Evolutionary conservation across 164 flowering plant genomes (phyloP), one percentile per base, ranked within the genome.

Genomic region (Magnolia officinalis): DNA sequence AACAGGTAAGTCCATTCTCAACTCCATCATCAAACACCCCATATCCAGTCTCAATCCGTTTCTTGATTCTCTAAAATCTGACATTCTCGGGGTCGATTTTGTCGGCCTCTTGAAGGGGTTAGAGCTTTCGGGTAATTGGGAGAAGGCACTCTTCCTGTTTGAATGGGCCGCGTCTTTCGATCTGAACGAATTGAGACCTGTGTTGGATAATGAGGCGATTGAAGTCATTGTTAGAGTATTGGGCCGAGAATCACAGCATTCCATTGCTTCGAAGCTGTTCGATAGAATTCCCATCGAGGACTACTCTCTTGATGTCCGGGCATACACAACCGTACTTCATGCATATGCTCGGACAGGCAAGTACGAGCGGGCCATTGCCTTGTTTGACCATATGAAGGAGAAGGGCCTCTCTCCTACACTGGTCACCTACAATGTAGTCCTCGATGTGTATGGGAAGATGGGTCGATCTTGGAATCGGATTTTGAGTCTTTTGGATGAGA

Each of bases 401-500:
- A 84, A 82, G 63, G 97, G 96, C 7, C 61, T 90, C 21, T 49
- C 75, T 29, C 93, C 95, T 9, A 88, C 92, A 76, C 80, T 93
- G 76, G 97, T 93, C 50, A 92, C 96, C 63, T 95, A 90, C 76
- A 95, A 95, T 87, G 96, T 95, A 65, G 88, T 93, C 89, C 86
- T 93, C 65, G 91, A 89, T 86, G 96, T 93, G 72, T 95, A 90
- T 81, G 97, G 97, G 76, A 95, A 88, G 84, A 91, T 85, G 95
- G 98, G 97, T 64, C 80, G 97, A 23, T 90, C 93, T 24, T 93
- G 96, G 97, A 75, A 80, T 80, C 85, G 86, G 61, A 86, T 95
- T 78, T 72, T 89, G 51, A 79, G 69, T 9, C 85, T 95, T 20
- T 81, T 95, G 80, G 90, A 90, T 84, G 98, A 93, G 78, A 95